A percentile compares a stretch with the other conserved stretches of the same genome.
phyloP scores from a whole-genome alignment of 2,329 filamentous ascomycete species.

The Claviceps spartinae region DNA sequence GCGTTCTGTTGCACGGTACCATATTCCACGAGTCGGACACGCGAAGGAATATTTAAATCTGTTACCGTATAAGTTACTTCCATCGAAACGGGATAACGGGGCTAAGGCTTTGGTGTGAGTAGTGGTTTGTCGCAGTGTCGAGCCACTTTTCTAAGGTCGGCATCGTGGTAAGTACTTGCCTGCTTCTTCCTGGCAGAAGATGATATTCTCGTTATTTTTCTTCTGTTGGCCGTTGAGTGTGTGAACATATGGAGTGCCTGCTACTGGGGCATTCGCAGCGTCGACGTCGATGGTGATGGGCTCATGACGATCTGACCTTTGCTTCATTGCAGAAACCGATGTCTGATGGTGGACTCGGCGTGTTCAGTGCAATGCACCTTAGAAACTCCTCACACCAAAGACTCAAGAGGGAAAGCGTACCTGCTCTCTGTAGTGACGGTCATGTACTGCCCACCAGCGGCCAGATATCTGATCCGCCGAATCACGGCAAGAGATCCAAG shows the following conservation, averaged over 20 bases:
- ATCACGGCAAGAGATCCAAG: conserved; percentile 59
- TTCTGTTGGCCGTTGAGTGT: not conserved
- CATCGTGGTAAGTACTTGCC: not conserved
- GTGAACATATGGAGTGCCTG: not conserved
- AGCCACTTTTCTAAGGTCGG: not conserved
- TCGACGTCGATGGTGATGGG: not conserved
- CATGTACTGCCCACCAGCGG: conserved; percentile 91
- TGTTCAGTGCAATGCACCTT: not conserved
- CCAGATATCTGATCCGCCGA: conserved; percentile 70
- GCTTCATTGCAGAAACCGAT: not conserved
- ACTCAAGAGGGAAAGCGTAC: conserved; percentile 22
- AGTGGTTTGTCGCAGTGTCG: not conserved
- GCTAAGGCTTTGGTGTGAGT: not conserved
- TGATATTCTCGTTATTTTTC: not conserved
- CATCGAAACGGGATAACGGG: not conserved
- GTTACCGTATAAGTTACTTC: not conserved
- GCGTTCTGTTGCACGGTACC: not conserved
- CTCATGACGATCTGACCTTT: not conserved
- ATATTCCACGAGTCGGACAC: not conserved
- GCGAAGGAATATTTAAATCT: not conserved
- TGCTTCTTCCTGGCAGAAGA: not conserved
- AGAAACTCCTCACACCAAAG: not conserved
- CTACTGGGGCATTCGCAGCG: not conserved
- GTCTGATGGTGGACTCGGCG: not conserved
- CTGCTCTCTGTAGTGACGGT: conserved; percentile 58